Evolutionary conservation across 208 protist species (phyloP).

Genomic region (Wallacemonas sp.): DNA sequence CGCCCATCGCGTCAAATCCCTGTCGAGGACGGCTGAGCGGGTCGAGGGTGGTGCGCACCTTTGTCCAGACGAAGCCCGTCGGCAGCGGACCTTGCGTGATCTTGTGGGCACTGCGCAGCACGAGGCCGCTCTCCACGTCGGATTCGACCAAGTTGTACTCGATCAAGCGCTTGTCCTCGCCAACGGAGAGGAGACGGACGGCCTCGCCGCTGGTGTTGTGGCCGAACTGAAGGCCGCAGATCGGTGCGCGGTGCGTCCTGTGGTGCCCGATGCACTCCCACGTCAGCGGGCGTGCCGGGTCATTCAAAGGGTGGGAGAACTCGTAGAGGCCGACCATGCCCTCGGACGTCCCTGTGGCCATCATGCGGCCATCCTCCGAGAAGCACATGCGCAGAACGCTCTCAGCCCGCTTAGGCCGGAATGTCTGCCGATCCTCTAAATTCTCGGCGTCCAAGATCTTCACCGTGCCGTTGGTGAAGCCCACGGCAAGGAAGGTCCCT

Average conservation of each 20-base stretch:
- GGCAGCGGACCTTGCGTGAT: conserved; percentile 91
- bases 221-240: conserved; percentile 90
- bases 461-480: conserved; percentile 92
- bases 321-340: conserved; percentile 92
- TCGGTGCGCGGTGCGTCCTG: conserved; percentile 86
- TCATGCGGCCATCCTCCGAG: conserved; percentile 68
- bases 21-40: conserved; percentile 32
- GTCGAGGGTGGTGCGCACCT: conserved; percentile 40
- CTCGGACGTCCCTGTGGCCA: conserved; percentile 77
- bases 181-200: conserved; percentile 89
- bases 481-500: conserved; percentile 79
- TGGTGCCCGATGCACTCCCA: conserved; percentile 93
- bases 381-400: conserved; percentile 81
- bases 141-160: conserved; percentile 94
- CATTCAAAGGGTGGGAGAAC: conserved; percentile 46
- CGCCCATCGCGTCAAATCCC: conserved; percentile 9
- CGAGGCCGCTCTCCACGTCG: conserved; percentile 78
- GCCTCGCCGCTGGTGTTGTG: conserved; percentile 32
- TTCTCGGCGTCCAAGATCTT: conserved; percentile 88
- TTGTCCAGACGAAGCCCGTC: conserved; percentile 88
- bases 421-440: conserved; percentile 80
- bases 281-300: conserved; percentile 33
- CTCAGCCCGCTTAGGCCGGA: conserved; percentile 70
- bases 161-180: conserved; percentile 91
- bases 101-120: conserved; percentile 77